Evolutionary conservation across 1,284 basidiomycete genomes (phyloP), one percentile per base, ranked within the genome.

Genomic region (Volvariella volvacea): DNA sequence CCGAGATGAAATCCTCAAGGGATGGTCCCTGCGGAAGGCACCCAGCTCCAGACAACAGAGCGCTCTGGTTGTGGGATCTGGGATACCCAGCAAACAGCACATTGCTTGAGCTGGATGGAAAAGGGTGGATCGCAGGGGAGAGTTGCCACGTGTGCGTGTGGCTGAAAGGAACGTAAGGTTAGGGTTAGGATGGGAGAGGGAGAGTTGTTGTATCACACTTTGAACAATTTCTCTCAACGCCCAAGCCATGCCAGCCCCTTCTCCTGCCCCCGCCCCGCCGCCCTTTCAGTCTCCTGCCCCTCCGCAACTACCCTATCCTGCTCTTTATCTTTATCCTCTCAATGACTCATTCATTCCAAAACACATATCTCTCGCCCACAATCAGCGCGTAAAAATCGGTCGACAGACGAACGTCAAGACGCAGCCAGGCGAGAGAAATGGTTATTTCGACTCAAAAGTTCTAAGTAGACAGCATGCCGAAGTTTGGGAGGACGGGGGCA

Each of bases 361-460:
- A 68, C 92, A 97, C 66, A 95, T 99, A 56, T 81, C 88, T 37
- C 82, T 99, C 36, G 70, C 78, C 22, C 76, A 73, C 41, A 76
- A 73, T 46, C 74, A 81, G 60, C 83, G 80, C 60, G 80, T 89
- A 57, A 98, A 98, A 77, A 95, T 99, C 59, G 95, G 96, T n/a
- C 74, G 94, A 46, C 95, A 99, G 68, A 99, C 94, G 19, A 98
- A 95, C 63, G 86, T 86, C 50, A 97, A 97, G 74, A 97, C 93
- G 0, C 82, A 91, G 21, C 96, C 96, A 4, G 90, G 88, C 14
- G 92, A 96, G 57, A 76, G 88, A 56, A 99, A 99, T 60, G 95
- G 93, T 14, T 99, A 88, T 69, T 98, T 99, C 61, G 95, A 99
- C 70, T 90, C 86, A 43, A 98, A 99, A 64, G 95, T 98, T 1